Percentiles rank a stretch among this genome's conserved stretches.
These are phyloP conservation scores for Phanerochaete sordida DNA, from an alignment of 768 basidiomycete species.

Conservation along the genomic window DNA sequence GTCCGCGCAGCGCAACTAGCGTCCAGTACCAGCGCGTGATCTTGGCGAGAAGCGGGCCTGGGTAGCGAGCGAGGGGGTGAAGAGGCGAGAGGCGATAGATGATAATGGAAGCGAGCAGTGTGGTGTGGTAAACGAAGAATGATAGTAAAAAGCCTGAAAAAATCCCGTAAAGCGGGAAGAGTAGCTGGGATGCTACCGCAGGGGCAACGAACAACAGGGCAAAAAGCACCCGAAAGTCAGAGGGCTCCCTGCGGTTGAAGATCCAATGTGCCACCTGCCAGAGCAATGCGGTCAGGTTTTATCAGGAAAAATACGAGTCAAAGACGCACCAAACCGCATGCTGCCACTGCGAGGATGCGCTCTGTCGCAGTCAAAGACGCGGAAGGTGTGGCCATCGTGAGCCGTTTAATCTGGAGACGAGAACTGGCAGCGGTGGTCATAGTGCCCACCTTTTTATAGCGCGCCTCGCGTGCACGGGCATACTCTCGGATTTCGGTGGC, in stretches of 20 bases:
- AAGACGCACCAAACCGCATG: not conserved
- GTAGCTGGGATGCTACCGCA: not conserved
- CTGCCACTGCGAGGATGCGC: not conserved
- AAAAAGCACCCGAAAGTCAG: not conserved
- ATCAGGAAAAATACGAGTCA: not conserved
- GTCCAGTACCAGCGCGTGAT: constrained; percentile 39
- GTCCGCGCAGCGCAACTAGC: constrained; percentile 33
- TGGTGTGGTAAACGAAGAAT: not conserved
- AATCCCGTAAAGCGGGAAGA: not conserved
- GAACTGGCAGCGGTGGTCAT: no score
- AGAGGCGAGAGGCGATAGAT: constrained; percentile 48
- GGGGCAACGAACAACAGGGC: not conserved
- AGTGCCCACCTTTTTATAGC: no score
- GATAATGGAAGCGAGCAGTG: constrained; percentile 9
- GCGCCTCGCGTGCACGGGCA: no score
- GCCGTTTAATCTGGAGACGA: no score
- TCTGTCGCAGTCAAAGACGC: not conserved
- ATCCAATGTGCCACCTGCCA: not conserved
- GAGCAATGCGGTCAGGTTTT: not conserved
- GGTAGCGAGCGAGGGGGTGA: constrained; percentile 49
- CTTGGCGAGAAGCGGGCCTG: constrained; percentile 44
- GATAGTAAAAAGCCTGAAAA: not conserved
- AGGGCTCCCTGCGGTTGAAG: constrained; percentile 8
- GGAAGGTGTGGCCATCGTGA: not conserved
- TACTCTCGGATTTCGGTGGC: no score